Evolutionary conservation across 768 basidiomycete species (phyloP).

Genomic region (Agrocybe pediades): DNA sequence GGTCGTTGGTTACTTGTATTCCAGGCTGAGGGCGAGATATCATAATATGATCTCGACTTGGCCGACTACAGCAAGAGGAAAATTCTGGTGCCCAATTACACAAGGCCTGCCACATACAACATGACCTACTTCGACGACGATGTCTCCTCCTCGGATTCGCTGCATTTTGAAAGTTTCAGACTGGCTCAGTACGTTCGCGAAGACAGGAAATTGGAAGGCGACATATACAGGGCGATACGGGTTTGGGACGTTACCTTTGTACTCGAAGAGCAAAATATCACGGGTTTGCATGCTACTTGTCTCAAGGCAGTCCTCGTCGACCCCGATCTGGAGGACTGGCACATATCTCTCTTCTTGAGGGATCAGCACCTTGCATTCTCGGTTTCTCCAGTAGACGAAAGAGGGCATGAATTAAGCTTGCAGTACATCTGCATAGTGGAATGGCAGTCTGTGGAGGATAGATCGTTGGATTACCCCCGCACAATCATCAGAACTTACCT

Average conservation of each 20-base stretch:
- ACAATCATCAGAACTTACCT: not conserved
- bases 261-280: not conserved
- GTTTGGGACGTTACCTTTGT: not conserved
- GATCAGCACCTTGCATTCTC: not conserved
- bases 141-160: too few relatives aligned
- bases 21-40: not conserved
- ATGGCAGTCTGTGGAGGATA: not conserved
- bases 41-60: not conserved
- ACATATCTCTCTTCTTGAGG: not conserved
- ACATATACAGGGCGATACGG: not conserved
- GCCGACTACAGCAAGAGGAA: too few relatives aligned
- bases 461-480: not conserved
- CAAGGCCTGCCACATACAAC: too few relatives aligned
- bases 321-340: not conserved
- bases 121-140: too few relatives aligned
- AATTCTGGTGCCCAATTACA: too few relatives aligned
- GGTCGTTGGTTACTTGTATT: not conserved
- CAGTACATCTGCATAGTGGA: not conserved
- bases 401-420: too few relatives aligned
- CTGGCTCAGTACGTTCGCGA: too few relatives aligned
- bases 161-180: too few relatives aligned
- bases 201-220: not conserved
- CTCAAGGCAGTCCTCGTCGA: not conserved
- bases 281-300: not conserved
- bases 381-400: not conserved